Percentiles rank a stretch among this genome's conserved stretches.
phyloP scores from a whole-genome alignment of 176 grass and related monocot species.

The Raddia guianensis region DNA sequence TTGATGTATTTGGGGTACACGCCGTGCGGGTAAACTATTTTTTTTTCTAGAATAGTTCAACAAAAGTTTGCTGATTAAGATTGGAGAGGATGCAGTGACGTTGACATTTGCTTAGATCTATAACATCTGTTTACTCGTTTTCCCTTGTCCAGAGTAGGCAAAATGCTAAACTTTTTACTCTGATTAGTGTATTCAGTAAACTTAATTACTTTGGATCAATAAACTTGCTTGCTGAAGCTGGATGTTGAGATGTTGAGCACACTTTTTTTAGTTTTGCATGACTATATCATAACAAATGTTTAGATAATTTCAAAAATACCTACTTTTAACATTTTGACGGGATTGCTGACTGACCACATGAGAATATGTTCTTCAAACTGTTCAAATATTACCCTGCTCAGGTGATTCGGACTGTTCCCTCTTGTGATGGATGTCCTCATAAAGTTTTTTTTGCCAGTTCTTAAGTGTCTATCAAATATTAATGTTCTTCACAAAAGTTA shows the following conservation, averaged over 20 bases:
- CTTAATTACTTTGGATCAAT: neutral
- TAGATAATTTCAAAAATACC: neutral
- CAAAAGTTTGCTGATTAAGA: neutral
- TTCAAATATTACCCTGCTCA: neutral
- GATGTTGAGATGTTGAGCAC: neutral
- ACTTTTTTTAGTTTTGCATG: neutral
- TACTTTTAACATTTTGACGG: neutral
- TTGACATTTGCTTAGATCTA: neutral
- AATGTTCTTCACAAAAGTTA: neutral
- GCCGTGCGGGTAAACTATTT: neutral
- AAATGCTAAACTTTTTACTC: neutral
- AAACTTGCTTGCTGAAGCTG: neutral
- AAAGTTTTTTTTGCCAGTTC: neutral
- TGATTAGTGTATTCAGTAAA: neutral
- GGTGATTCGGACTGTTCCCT: neutral
- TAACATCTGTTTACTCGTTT: neutral
- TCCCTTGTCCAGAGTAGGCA: neutral
- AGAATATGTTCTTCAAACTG: neutral
- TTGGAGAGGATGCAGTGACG: neutral
- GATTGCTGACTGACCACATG: neutral
- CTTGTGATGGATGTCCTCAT: neutral
- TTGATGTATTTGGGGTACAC: neutral
- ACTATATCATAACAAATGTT: neutral
- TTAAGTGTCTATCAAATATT: neutral
- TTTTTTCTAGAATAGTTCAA: neutral